Evolutionary conservation across 805 yeast genomes (phyloP).

Genomic region (Blastobotrys chiropterorum): DNA sequence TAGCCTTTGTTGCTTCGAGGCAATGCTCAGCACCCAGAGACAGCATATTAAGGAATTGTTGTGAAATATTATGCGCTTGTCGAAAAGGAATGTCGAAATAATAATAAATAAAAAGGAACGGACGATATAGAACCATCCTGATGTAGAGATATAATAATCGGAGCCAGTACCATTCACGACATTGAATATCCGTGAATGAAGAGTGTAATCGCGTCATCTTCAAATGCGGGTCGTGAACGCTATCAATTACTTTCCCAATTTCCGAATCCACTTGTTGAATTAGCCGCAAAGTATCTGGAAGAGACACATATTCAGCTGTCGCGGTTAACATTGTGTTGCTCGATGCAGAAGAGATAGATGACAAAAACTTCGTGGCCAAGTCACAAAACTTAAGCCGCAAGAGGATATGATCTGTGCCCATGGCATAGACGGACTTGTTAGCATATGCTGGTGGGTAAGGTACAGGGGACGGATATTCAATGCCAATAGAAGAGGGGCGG

Average conservation of each 20-base stretch:
- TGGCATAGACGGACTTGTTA: neutral
- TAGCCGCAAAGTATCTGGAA: neutral
- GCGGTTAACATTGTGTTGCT: neutral
- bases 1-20: constrained; percentile 4
- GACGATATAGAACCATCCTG: constrained; percentile 2
- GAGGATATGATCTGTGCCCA: neutral
- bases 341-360: neutral
- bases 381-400: neutral
- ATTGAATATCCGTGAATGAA: neutral
- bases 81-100: neutral
- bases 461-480: neutral
- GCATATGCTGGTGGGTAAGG: constrained; percentile 6
- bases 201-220: neutral
- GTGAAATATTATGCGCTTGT: neutral
- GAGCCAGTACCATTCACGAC: constrained; percentile 7
- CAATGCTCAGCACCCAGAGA: constrained; percentile 1
- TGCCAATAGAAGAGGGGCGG: constrained; percentile 1
- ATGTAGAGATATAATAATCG: neutral
- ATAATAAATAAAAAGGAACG: neutral
- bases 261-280: neutral
- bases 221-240: neutral
- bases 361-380: neutral
- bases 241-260: neutral
- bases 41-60: neutral
- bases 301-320: neutral